Evolutionary conservation across 768 basidiomycete genomes (phyloP), one percentile per base, ranked within the genome.

Genomic region (Floccularia luteovirens): DNA sequence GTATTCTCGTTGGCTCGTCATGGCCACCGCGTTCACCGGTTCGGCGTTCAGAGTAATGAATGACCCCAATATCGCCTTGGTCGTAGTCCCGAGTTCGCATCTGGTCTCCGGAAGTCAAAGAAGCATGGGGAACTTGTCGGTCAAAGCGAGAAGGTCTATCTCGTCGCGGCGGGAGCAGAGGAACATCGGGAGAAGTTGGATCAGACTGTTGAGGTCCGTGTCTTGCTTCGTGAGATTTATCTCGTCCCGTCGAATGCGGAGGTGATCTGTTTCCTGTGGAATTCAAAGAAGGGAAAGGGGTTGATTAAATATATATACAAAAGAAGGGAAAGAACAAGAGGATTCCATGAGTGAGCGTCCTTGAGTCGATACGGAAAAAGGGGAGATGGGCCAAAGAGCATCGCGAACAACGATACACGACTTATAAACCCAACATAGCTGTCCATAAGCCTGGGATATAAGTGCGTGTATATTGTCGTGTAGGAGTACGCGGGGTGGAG

Each of bases 241-340:
- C 16, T 54, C 52, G 17, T 34, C 8, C 17, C 31, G 42, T 34
- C 38, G 32, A 24, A 43, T 36, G 14, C 33, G 62, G 61, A 21
- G 69, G 62, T 24, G 72, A 70, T 53, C 66, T 69, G 47, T 56
- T 61, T 59, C 74, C 75, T 77, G 64, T 59, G 65, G 56, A 51
- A 58, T 49, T 53, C 60, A 60, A 51, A 60, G 56, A 60, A 49
- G 47, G 20, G n/a, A n/a, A n/a, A n/a, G 38, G 54, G 54, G 57
- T 47, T 48, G 50, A 47, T 46, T 45, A 53, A 50, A 61, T 58
- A 57, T 43, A n/a, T n/a, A n/a, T n/a, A n/a, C n/a, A n/a, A 52
- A 49, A 60, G 51, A 49, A 45, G 56, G 54, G 49, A 56, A 54
- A 47, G 55, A 59, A 60, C 51, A 57, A 53, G 58, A 38, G 40